phyloP scores from a whole-genome alignment of 2,329 filamentous ascomycete genomes.

The Xylariaceae sp. region DNA sequence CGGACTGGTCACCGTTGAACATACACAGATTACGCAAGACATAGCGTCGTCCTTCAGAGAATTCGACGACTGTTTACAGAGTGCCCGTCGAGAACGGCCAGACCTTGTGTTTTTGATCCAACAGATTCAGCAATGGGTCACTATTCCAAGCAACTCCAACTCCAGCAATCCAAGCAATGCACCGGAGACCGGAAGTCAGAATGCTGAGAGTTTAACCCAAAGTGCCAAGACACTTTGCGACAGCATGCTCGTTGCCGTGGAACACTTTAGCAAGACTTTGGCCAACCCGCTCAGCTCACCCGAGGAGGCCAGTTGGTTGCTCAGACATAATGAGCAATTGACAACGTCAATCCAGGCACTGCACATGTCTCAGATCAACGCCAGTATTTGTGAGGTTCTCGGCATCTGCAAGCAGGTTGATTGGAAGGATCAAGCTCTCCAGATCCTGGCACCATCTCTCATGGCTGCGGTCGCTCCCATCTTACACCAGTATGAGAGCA shows the following conservation, averaged over 20 bases:
- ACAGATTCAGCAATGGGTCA: slow-evolving; percentile 62
- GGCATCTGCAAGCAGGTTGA: slow-evolving; percentile 32
- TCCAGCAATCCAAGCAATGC: slow-evolving; percentile 1
- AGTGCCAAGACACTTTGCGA: slow-evolving; percentile 63
- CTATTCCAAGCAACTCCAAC: slow-evolving; percentile 28
- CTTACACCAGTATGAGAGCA: slow-evolving; percentile 62
- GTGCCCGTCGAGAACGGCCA: slow-evolving; percentile 43
- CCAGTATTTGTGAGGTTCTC: slow-evolving; percentile 31
- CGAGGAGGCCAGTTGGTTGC: slow-evolving; percentile 60
- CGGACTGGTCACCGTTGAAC: slow-evolving; percentile 41
- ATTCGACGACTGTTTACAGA: slow-evolving; percentile 39
- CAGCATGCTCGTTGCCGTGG: slow-evolving; percentile 71
- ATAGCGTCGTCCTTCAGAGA: slow-evolving; percentile 34
- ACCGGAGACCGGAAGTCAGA: slow-evolving; percentile 11
- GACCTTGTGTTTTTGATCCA: slow-evolving; percentile 59
- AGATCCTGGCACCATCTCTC: slow-evolving; percentile 49
- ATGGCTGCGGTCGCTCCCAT: slow-evolving; percentile 63
- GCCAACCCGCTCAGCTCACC: slow-evolving; percentile 50
- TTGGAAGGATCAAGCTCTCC: slow-evolving; percentile 35
- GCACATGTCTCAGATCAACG: slow-evolving; percentile 51
- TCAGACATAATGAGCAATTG: slow-evolving; percentile 49
- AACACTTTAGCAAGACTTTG: slow-evolving; percentile 58
- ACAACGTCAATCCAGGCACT: slow-evolving; percentile 52
- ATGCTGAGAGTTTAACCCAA: slow-evolving; percentile 46
- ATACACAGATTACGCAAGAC: slow-evolving; percentile 31